Evolutionary conservation across 257 asterid genomes (phyloP).

Genomic region (Cinchona pubescens): DNA sequence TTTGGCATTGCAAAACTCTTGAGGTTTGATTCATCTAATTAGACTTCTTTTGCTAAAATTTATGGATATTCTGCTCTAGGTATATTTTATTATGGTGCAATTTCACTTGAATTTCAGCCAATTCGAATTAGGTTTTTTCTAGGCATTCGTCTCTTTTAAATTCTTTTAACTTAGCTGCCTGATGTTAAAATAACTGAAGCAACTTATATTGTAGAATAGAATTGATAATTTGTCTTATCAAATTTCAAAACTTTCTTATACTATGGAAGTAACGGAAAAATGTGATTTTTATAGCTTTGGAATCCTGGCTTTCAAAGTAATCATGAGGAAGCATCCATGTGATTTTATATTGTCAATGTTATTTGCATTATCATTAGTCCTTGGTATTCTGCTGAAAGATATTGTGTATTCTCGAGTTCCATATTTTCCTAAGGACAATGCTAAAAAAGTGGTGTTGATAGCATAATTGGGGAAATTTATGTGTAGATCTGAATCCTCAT

Average conservation of each 20-base stretch:
- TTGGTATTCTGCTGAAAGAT: background rate
- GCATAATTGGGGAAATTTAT: constrained; percentile 19
- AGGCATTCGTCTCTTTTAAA: too few relatives aligned
- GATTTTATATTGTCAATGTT: too few relatives aligned
- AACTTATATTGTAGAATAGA: too few relatives aligned
- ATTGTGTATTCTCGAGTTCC: constrained; percentile 1
- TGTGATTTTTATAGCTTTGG: constrained; percentile 38
- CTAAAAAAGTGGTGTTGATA: constrained; percentile 11
- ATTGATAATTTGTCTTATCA: constrained; percentile 12
- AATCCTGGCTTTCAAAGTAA: too few relatives aligned
- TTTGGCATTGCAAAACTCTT: constrained; percentile 34
- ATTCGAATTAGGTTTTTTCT: too few relatives aligned
- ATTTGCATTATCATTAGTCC: too few relatives aligned
- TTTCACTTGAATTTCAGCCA: too few relatives aligned
- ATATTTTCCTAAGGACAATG: background rate
- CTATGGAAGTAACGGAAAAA: constrained; percentile 18
- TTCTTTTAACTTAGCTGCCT: too few relatives aligned
- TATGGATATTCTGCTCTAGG: constrained; percentile 35
- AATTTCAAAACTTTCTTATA: constrained; percentile 20
- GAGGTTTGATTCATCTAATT: too few relatives aligned
- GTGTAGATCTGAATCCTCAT: constrained; percentile 25
- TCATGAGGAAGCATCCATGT: too few relatives aligned
- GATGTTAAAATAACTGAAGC: too few relatives aligned
- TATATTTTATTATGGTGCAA: too few relatives aligned
- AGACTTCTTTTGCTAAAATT: constrained; percentile 30